Conservation (phyloP, 2,329 filamentous ascomycete species). For the Chrysosporium queenslandicum region DNA sequence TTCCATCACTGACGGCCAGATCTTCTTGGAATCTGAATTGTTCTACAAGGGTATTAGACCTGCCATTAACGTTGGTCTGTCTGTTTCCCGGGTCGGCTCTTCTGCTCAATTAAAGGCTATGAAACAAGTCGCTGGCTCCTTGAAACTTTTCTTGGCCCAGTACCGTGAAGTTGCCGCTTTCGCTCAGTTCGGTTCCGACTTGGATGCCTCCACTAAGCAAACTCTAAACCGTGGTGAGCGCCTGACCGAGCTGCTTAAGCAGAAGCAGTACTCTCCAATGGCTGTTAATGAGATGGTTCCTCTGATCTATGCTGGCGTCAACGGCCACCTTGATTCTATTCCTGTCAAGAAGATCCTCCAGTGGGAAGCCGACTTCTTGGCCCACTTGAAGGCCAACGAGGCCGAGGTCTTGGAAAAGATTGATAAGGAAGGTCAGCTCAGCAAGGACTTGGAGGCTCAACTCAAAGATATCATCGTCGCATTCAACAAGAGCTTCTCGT, state of each 20-base stretch:
- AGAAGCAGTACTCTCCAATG: slow-evolving; percentile 99
- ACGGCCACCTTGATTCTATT: slow-evolving; percentile 80
- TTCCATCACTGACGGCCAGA: slow-evolving; percentile 99
- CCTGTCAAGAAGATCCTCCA: slow-evolving; percentile 83
- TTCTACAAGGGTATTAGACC: slow-evolving; percentile 99
- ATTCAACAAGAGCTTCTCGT: slow-evolving; percentile 92
- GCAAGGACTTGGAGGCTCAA: slow-evolving; percentile 68
- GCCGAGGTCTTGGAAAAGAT: slow-evolving; percentile 71
- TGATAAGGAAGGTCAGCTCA: slow-evolving; percentile 89
- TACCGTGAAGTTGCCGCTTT: slow-evolving; percentile 99
- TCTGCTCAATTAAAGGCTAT: slow-evolving; percentile 99
- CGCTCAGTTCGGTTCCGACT: slow-evolving; percentile 99
- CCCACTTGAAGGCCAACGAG: slow-evolving; percentile 87
- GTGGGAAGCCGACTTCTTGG: slow-evolving; percentile 92
- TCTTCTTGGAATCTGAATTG: slow-evolving; percentile 97
- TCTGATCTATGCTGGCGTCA: slow-evolving; percentile 98
- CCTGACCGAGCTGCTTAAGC: slow-evolving; percentile 96
- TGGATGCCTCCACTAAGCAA: slow-evolving; percentile 98
- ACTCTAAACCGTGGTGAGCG: slow-evolving; percentile 96
- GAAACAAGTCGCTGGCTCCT: slow-evolving; percentile 99
- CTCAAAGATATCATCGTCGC: slow-evolving; percentile 58
- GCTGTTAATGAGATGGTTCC: slow-evolving; percentile 99
- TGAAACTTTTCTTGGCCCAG: slow-evolving; percentile 99
- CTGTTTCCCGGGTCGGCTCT: slow-evolving; percentile 98
- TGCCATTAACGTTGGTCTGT: slow-evolving; percentile 99